phyloP scores from a whole-genome alignment of 2,329 filamentous ascomycete genomes.

The Fusarium fujikuroi region DNA sequence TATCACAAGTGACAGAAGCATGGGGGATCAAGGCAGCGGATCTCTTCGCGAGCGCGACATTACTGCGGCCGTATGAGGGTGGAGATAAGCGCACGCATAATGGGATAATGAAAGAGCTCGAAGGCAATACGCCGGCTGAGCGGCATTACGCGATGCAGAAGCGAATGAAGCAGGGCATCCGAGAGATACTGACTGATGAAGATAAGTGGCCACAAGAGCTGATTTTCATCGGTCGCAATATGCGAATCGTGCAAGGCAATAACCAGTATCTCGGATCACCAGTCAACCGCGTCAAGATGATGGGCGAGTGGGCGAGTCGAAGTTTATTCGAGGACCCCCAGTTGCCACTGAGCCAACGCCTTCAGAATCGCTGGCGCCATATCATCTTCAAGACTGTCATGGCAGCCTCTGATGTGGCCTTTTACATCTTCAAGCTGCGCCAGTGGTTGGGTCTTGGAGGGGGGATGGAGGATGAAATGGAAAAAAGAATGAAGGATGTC shows the following conservation, averaged over 20 bases:
- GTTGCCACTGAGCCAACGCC: conserved; percentile 69
- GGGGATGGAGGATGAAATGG: conserved; percentile 95
- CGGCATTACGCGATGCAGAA: conserved; percentile 91
- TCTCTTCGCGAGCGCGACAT: conserved; percentile 88
- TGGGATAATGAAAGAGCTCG: conserved; percentile 74
- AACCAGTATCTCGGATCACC: conserved; percentile 91
- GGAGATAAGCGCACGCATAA: conserved; percentile 75
- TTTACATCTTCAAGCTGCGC: conserved; percentile 81
- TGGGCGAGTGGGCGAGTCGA: conserved; percentile 86
- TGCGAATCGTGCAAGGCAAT: conserved; percentile 93
- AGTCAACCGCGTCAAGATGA: conserved; percentile 94
- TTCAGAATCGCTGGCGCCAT: conserved; percentile 79
- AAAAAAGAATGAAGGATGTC: conserved; percentile 85
- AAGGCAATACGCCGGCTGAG: conserved; percentile 69
- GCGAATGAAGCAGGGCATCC: conserved; percentile 76
- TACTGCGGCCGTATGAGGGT: conserved; percentile 91
- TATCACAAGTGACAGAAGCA: conserved; percentile 74
- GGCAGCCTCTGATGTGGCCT: conserved; percentile 80
- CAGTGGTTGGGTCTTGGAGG: conserved; percentile 81
- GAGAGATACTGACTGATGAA: conserved; percentile 82
- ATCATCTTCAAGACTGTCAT: conserved; percentile 84
- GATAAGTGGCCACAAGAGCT: conserved; percentile 90
- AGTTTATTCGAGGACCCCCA: conserved; percentile 81
- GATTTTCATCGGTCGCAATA: conserved; percentile 90
- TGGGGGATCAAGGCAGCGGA: conserved; percentile 94